Evolutionary conservation across 495 filamentous ascomycete species (phyloP).

Genomic region (Bryoglossum gracile): DNA sequence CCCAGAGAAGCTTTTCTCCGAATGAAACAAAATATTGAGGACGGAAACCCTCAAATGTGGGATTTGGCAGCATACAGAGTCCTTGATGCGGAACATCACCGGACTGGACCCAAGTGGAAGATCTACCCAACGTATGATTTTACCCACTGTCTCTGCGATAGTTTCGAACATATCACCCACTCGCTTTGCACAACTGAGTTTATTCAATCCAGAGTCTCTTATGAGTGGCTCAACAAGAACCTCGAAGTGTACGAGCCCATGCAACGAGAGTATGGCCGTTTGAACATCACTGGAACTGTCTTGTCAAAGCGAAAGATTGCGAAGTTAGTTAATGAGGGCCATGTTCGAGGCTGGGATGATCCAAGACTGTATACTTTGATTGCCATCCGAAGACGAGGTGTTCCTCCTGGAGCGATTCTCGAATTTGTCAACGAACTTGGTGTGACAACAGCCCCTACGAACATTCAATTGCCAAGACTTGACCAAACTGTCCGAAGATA

Average conservation of each 20-base stretch:
- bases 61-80: conserved; percentile 64
- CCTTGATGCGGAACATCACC: conserved; percentile 49
- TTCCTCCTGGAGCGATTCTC: conserved; percentile 75
- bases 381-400: conserved; percentile 65
- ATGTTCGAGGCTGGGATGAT: conserved; percentile 74
- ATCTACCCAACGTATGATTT: conserved; percentile 84
- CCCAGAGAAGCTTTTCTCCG: conserved; percentile 80
- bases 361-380: conserved; percentile 76
- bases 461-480: conserved; percentile 61
- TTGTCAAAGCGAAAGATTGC: conserved; percentile 70
- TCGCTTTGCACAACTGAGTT: conserved; percentile 81
- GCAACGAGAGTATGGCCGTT: conserved; percentile 72
- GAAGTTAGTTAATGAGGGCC: conserved; percentile 54
- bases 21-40: conserved; percentile 73
- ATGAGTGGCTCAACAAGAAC: conserved; percentile 71
- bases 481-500: conserved; percentile 66
- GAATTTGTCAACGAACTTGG: conserved; percentile 76
- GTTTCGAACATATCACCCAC: conserved; percentile 72
- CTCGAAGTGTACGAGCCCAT: conserved; percentile 69
- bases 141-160: conserved; percentile 75
- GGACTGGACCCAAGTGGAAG: conserved; percentile 60
- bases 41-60: conserved; percentile 49
- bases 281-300: conserved; percentile 71
- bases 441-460: conserved; percentile 60
- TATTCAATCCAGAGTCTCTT: conserved; percentile 60